Conservation (phyloP, 805 yeast species). For the Zygotorulaspora sp. region DNA sequence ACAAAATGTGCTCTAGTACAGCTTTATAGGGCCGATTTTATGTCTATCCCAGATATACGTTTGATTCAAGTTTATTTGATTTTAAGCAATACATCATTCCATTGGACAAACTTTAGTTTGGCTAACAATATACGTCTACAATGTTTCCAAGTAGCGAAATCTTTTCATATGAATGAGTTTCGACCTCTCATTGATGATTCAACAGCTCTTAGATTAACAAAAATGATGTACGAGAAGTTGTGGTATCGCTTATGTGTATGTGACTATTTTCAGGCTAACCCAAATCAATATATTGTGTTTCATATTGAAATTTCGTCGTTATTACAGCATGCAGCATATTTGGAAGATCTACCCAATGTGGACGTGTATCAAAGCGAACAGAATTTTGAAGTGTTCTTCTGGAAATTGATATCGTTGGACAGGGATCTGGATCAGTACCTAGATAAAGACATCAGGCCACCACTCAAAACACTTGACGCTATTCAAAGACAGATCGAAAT, state of each 20-base stretch:
- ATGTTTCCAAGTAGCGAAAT: conserved; percentile 26
- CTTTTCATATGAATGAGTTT: conserved; percentile 22
- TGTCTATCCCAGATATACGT: conserved; percentile 27
- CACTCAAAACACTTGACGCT: conserved; percentile 30
- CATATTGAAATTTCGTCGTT: conserved; percentile 28
- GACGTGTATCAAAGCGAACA: conserved; percentile 30
- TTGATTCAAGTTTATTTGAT: conserved; percentile 27
- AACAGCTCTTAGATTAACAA: conserved; percentile 20
- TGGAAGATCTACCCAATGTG: conserved; percentile 23
- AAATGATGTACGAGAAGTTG: conserved; percentile 25
- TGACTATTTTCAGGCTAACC: conserved; percentile 29
- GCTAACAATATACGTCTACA: conserved; percentile 22
- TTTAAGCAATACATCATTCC: conserved; percentile 26
- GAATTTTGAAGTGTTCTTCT: conserved; percentile 27
- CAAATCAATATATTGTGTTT: conserved; percentile 18
- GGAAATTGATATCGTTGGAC: conserved; percentile 34
- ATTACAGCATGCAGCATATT: conserved; percentile 28
- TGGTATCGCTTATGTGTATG: conserved; percentile 28
- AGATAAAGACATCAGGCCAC: conserved; percentile 22
- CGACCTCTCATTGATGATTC: conserved; percentile 24
- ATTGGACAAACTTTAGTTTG: conserved; percentile 11
- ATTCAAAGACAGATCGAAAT: conserved; percentile 23
- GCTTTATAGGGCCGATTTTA: conserved; percentile 20
- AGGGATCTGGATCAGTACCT: conserved; percentile 30
- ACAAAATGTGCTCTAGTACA: conserved; percentile 16